Evolutionary conservation across 139 green algal genomes (phyloP).

Genomic region (Astrephomene gubernaculifera): DNA sequence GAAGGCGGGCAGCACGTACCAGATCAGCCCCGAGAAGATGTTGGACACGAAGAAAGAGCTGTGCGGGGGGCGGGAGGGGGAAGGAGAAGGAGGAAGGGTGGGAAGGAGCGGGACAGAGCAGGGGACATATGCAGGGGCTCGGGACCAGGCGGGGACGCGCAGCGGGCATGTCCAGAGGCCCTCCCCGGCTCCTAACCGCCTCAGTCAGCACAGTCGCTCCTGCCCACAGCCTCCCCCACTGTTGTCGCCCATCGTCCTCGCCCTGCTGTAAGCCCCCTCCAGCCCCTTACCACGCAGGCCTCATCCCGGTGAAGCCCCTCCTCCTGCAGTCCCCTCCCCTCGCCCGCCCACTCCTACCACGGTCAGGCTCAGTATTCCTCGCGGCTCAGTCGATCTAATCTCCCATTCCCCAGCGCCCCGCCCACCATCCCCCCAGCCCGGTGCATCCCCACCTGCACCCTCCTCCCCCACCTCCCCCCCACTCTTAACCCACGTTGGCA

Average conservation of each 20-base stretch:
- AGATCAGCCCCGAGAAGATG: slow-evolving; percentile 96
- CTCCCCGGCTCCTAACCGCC: too few relatives aligned
- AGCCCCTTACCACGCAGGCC: too few relatives aligned
- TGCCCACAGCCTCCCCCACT: too few relatives aligned
- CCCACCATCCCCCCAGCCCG: slow-evolving; percentile 33
- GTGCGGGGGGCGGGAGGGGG: too few relatives aligned
- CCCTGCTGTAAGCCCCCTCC: too few relatives aligned
- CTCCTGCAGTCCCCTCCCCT: background rate
- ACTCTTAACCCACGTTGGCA: background rate
- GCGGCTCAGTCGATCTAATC: background rate
- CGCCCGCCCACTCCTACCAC: background rate
- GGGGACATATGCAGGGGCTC: too few relatives aligned
- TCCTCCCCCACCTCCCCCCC: background rate
- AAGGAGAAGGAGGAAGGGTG: slow-evolving; percentile 65
- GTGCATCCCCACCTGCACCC: slow-evolving; percentile 61
- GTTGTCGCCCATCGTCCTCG: too few relatives aligned
- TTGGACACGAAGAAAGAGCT: slow-evolving; percentile 55
- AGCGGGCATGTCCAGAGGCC: too few relatives aligned
- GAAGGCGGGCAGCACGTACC: slow-evolving; percentile 93
- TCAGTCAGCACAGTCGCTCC: too few relatives aligned
- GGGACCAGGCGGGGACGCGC: too few relatives aligned
- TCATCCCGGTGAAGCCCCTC: too few relatives aligned
- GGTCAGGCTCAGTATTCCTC: slow-evolving; percentile 70
- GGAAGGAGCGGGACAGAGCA: background rate
- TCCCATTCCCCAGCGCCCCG: background rate